Base-by-base conservation (phyloP, 108 stramenopile genomes). In the Fistulifera solaris region DNA sequence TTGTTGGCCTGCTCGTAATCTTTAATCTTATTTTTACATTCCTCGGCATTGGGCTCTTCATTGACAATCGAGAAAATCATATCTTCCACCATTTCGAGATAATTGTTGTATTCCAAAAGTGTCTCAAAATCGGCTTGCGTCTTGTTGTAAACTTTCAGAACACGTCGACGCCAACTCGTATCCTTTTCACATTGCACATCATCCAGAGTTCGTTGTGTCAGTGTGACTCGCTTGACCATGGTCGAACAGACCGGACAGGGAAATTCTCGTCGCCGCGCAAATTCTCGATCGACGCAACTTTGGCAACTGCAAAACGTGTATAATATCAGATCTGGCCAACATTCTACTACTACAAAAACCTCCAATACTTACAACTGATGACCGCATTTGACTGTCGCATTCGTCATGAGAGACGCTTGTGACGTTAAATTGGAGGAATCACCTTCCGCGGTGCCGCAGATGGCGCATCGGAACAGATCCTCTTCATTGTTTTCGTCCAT, bases 31-130 rank as follows among this genome's bases (percentile, higher is more conserved):
- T 73, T 67, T 61, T 91, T 91, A 56, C 71, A 72, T 65, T 83
- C 89, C 63, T 91, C 89, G 4, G 89, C 89, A 55, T 82, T 83
- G 15, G 85, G 82, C 52, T 91, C 89, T 58, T 91, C 89, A 59
- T 91, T 87, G 43, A 91, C 89, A 63, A 91, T 91, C 26, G 71
- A 66, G 51, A 71, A 91, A 25, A 91, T 24, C 38, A 41, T 46
- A 62, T 72, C 84, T 44, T 91, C 89, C 18, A 87, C 85, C 71
- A 87, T 83, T 73, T 91, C 89, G 39, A 91, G 68, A 61, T 91
- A 91, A 68, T 91, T 82, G 63, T 91, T 91, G 75, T 83, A 91
- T 68, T 91, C 85, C 22, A 84, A 52, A 6, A 91, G 66, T 4
- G 67, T 67, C 15, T 77, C 52, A 58, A 91, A 91, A 61, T 91